Percentiles rank a stretch among this genome's conserved stretches.
These are phyloP conservation scores for Dissophora ornata DNA, from an alignment of 192 early-diverging fungal species.

Conservation along the genomic window DNA sequence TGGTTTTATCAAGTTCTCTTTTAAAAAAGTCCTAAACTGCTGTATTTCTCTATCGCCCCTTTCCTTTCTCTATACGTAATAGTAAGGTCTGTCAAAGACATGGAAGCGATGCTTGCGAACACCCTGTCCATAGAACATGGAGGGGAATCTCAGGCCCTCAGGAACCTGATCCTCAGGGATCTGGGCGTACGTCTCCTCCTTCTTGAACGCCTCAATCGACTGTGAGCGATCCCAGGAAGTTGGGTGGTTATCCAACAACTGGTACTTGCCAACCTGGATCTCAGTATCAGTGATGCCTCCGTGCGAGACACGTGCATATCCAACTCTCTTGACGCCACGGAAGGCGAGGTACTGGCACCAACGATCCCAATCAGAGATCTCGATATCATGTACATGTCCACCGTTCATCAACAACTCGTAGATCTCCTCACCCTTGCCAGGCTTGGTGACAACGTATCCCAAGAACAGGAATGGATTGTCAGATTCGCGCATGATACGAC, in stretches of 20 bases:
- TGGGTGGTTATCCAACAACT: constrained; percentile 61
- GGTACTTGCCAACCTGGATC: constrained; percentile 84
- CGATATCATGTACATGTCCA: constrained; percentile 80
- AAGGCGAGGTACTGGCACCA: constrained; percentile 90
- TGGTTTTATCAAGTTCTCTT: too few species aligned
- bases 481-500: constrained; percentile 80
- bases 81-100: constrained; percentile 81
- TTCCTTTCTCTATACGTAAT: constrained; percentile 57
- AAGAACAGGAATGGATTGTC: constrained; percentile 81
- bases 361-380: constrained; percentile 78
- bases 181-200: constrained; percentile 69
- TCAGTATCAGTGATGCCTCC: constrained; percentile 87
- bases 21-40: too few species aligned
- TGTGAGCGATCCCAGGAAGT: constrained; percentile 36
- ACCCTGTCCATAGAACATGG: constrained; percentile 73
- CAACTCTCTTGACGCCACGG: constrained; percentile 77
- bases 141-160: constrained; percentile 70
- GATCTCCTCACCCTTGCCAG: constrained; percentile 63
- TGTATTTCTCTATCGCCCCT: too few species aligned
- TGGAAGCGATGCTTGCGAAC: constrained; percentile 81
- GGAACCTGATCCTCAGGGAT: constrained; percentile 67
- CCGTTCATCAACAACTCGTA: constrained; percentile 74
- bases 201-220: constrained; percentile 46
- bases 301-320: constrained; percentile 81
- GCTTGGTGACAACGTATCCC: constrained; percentile 84